Evolutionary conservation across 2,329 filamentous ascomycete species (phyloP), one percentile per base, ranked within the genome.

Genomic region (Colletotrichum tamarilloi): DNA sequence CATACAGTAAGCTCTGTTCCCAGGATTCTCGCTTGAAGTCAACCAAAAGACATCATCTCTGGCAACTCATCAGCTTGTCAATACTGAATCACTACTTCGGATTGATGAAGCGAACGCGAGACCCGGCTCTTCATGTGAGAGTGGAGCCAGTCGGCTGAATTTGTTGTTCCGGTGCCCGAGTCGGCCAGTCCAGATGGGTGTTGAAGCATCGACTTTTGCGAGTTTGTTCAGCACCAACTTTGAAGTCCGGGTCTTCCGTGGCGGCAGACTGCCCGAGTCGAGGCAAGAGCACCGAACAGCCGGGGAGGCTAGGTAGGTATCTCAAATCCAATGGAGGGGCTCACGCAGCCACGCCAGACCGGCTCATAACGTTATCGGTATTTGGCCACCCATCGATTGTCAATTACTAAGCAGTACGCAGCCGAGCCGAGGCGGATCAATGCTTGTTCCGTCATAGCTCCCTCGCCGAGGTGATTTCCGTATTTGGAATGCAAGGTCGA

Each of bases 81-180:
- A 16, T 49, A 49, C 42, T n/a, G 19, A 28, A 26, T 30, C n/a
- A 49, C 19, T 11, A 30, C 24, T 14, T 59, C 67, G 7, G 8
- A 22, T 22, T 71, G 55, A 46, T 56, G 24, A 24, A 9, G 11
- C 62, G 30, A 26, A 53, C n/a, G 56, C 32, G n/a, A 30, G 38
- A 14, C 16, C 28, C 30, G 55, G 22, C 12, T 12, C 24, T 49
- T 60, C 70, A 73, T 73, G 66, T 65, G 67, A 65, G 55, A 70
- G 70, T 73, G 70, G 70, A 30, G 4, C 12, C 53, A 28, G 49
- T 73, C 70, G 66, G 70, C 19, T 35, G 30, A 73, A 65, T 73
- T n/a, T 9, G 55, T 65, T 70, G 55, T 65, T 57, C 70, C 67
- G 70, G 70, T 49, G 65, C 42, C 70, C 70, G 70, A 72, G 42